Percentiles rank a stretch among this genome's conserved stretches.
Conservation (phyloP, 2,329 filamentous ascomycete genomes). For the Tolypocladium inflatum region DNA sequence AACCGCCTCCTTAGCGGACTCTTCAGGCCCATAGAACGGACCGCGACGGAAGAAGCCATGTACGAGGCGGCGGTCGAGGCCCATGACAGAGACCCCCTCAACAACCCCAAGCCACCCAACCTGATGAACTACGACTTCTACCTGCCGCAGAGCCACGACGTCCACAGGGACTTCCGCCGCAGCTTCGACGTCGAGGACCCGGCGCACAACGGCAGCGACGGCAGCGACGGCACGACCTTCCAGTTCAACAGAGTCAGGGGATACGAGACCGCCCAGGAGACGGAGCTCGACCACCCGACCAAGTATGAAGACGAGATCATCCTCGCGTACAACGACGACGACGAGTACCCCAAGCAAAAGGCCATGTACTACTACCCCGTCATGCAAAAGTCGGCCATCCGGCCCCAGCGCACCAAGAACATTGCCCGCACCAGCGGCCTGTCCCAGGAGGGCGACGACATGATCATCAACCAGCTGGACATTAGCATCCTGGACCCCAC, state of each 20-base stretch:
- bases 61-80: conserved; percentile 41
- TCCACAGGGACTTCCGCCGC: conserved; percentile 46
- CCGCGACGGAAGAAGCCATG: conserved; percentile 42
- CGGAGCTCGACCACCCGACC: conserved; percentile 43
- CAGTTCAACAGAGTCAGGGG: conserved; percentile 51
- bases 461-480: conserved; percentile 46
- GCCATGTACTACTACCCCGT: conserved; percentile 61
- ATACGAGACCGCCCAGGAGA: conserved; percentile 54
- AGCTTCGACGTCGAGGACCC: conserved; percentile 51
- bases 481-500: conserved; percentile 45
- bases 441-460: conserved; percentile 35
- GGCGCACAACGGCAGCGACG: conserved; percentile 43
- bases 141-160: conserved; percentile 38
- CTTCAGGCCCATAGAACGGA: conserved; percentile 49
- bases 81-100: conserved; percentile 46
- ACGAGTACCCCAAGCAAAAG: conserved; percentile 38
- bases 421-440: conserved; percentile 44
- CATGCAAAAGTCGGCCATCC: conserved; percentile 53
- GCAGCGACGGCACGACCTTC: conserved; percentile 50
- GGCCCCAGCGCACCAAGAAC: conserved; percentile 54
- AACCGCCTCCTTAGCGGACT: conserved; percentile 51
- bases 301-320: conserved; percentile 59
- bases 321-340: conserved; percentile 47
- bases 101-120: conserved; percentile 45
- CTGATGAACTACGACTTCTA: conserved; percentile 60